A percentile compares a stretch with the other conserved stretches of the same genome.
Evolutionary conservation across 2,329 filamentous ascomycete species (phyloP).

Genomic region (Reticulascus tulasneorum): DNA sequence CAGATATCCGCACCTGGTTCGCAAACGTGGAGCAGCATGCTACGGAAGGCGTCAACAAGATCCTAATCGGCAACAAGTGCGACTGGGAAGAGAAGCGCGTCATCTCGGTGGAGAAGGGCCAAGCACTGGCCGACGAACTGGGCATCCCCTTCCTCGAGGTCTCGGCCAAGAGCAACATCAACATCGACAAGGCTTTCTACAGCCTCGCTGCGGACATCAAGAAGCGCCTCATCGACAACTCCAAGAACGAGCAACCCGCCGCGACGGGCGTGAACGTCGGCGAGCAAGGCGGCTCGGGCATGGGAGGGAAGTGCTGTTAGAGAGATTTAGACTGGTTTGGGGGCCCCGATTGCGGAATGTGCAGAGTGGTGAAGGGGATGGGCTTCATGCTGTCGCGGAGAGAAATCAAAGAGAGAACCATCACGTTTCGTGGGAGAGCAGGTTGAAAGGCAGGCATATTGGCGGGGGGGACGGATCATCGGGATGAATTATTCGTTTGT

Average conservation of each 20-base stretch:
- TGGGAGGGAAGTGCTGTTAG: constrained; percentile 76
- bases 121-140: constrained; percentile 89
- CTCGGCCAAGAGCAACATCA: constrained; percentile 98
- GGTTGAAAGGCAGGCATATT: too few relatives aligned
- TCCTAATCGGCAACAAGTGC: constrained; percentile 99
- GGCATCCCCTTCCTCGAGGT: constrained; percentile 98
- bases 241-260: constrained; percentile 65
- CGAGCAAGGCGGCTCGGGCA: constrained; percentile 51
- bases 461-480: too few relatives aligned
- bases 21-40: constrained; percentile 98
- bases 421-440: constrained; percentile 3
- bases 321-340: too few relatives aligned
- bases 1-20: constrained; percentile 99
- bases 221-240: constrained; percentile 92
- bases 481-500: constrained; percentile 9
- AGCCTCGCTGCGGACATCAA: constrained; percentile 94
- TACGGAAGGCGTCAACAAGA: constrained; percentile 98
- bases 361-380: too few relatives aligned
- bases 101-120: constrained; percentile 87
- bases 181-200: constrained; percentile 98
- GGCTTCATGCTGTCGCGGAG: too few relatives aligned
- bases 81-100: constrained; percentile 99
- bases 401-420: constrained; percentile 6
- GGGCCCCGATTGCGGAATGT: too few relatives aligned
- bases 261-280: constrained; percentile 65